Evolutionary conservation across 148 eudicot genomes (phyloP).

Genomic region (Amaranthus cruentus): DNA sequence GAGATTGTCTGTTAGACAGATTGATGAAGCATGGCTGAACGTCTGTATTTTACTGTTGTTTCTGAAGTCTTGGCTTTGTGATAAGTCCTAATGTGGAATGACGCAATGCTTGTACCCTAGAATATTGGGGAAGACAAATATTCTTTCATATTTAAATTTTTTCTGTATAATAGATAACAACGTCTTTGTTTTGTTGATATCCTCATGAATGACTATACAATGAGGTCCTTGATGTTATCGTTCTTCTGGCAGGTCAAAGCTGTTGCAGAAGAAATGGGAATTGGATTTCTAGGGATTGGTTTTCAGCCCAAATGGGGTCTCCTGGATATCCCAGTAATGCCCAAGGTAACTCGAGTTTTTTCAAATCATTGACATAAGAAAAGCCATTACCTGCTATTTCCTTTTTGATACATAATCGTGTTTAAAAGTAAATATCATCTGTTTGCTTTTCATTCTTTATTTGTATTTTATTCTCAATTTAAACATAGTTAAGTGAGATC

Average conservation of each 20-base stretch:
- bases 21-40: slow-evolving; percentile 1
- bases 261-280: slow-evolving; percentile 98
- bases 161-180: neutral
- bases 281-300: slow-evolving; percentile 92
- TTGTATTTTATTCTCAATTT: neutral
- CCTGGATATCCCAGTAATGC: slow-evolving; percentile 91
- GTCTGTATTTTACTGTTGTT: neutral
- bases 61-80: neutral
- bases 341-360: slow-evolving; percentile 52
- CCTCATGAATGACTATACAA: neutral
- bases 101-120: neutral
- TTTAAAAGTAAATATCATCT: neutral
- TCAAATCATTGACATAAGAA: neutral
- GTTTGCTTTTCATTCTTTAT: neutral
- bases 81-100: neutral
- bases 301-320: slow-evolving; percentile 90
- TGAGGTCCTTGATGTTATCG: slow-evolving; percentile 5
- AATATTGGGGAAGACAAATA: neutral
- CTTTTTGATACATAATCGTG: neutral
- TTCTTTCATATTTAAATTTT: neutral
- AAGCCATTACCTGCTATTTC: neutral
- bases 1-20: neutral
- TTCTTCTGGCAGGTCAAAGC: slow-evolving; percentile 73
- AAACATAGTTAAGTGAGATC: too few relatives aligned
- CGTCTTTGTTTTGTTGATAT: neutral